A percentile compares a stretch with the other conserved stretches of the same genome.
phyloP scores from a whole-genome alignment of 2,329 filamentous ascomycete genomes.

The Pseudogymnoascus sp. region DNA sequence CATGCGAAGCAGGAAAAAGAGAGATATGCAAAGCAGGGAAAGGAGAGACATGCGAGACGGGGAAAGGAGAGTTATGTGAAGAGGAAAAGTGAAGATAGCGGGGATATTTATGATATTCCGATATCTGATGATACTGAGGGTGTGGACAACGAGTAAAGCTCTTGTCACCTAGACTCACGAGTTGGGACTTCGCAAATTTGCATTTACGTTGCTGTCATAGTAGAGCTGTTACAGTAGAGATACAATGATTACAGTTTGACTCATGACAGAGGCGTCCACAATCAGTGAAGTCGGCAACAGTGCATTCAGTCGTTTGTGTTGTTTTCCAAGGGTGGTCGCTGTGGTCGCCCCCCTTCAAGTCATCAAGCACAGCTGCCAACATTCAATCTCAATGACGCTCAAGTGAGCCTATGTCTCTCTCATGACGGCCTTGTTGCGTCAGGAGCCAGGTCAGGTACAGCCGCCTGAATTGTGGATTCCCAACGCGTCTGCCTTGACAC shows the following conservation, averaged over 20 bases:
- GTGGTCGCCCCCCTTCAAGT: neutral
- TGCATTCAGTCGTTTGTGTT: neutral
- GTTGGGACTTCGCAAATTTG: neutral
- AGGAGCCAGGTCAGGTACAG: slow-evolving; percentile 4
- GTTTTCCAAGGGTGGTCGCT: neutral
- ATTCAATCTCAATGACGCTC: neutral
- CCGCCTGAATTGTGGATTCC: neutral
- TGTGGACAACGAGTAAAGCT: neutral
- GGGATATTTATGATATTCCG: slow-evolving; percentile 5
- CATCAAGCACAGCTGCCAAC: neutral
- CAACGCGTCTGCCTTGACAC: neutral
- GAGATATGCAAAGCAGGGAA: neutral
- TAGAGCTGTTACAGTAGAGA: neutral
- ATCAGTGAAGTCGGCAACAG: neutral
- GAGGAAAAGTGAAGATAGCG: neutral
- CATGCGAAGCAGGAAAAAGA: neutral
- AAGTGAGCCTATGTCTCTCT: neutral
- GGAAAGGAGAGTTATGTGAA: neutral
- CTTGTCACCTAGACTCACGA: neutral
- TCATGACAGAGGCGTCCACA: neutral
- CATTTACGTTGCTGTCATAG: neutral
- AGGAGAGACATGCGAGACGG: neutral
- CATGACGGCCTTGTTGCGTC: neutral
- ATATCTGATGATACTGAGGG: neutral
- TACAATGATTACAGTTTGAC: neutral